Evolutionary conservation across 73 alveolate genomes (phyloP).

Genomic region (Halteria grandinella): DNA sequence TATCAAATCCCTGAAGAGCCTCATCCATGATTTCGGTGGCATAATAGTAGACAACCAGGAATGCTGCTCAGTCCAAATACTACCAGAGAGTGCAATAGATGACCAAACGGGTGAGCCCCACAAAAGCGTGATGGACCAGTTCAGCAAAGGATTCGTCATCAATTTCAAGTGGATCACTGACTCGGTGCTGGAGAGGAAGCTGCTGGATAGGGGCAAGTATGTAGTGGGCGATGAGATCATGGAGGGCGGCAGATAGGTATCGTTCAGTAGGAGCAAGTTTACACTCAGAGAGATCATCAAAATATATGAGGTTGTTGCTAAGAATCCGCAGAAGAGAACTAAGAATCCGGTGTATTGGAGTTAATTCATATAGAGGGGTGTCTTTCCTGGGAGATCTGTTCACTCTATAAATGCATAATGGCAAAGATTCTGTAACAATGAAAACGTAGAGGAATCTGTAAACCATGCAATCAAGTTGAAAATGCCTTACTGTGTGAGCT

Average conservation of each 20-base stretch:
- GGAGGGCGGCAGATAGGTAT: too few species aligned
- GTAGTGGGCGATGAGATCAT: too few species aligned
- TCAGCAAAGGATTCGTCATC: conserved; percentile 26
- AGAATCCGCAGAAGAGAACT: conserved; percentile 33
- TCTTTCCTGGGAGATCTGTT: conserved; percentile 51
- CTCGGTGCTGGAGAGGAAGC: too few species aligned
- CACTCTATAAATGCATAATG: conserved; percentile 47
- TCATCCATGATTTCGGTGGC: conserved; percentile 29
- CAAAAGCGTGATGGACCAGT: not conserved
- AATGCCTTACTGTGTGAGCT: conserved; percentile 55
- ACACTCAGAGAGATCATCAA: conserved; percentile 42
- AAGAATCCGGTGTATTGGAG: conserved; percentile 45
- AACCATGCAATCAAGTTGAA: conserved; percentile 8
- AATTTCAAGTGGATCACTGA: conserved; percentile 25
- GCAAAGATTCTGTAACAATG: conserved; percentile 30
- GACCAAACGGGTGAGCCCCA: too few species aligned
- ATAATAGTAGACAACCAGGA: conserved; percentile 2
- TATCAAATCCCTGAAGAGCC: not conserved
- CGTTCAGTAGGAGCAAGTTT: conserved; percentile 41
- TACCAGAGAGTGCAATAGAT: conserved; percentile 18
- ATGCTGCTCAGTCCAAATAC: conserved; percentile 30
- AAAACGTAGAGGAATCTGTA: conserved; percentile 7
- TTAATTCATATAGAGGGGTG: conserved; percentile 25
- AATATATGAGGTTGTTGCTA: conserved; percentile 37
- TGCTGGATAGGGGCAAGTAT: too few species aligned